phyloP scores from a whole-genome alignment of 1,284 basidiomycete species.

The Boletus sp. region DNA sequence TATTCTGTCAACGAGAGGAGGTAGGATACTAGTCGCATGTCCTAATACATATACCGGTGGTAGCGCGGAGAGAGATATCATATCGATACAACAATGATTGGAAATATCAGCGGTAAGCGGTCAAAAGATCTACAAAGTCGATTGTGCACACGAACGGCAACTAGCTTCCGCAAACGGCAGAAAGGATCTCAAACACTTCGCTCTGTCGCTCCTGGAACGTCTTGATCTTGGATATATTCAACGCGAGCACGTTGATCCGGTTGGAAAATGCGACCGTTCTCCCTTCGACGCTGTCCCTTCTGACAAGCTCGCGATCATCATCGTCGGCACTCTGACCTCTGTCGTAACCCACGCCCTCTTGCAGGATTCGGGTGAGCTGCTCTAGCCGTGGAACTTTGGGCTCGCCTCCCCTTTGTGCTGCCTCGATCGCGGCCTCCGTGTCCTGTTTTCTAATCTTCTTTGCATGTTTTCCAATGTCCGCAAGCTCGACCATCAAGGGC shows the following conservation, averaged over 20 bases:
- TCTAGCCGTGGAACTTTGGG: conserved; percentile 56
- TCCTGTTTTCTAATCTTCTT: conserved; percentile 56
- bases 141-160: too few relatives aligned
- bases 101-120: too few relatives aligned
- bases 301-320: conserved; percentile 23
- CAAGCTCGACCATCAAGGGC: conserved; percentile 68
- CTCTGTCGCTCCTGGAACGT: conserved; percentile 70
- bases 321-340: conserved; percentile 21
- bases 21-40: too few relatives aligned
- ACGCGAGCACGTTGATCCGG: conserved; percentile 64
- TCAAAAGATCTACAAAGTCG: too few relatives aligned
- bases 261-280: conserved; percentile 67
- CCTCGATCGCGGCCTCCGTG: conserved; percentile 47
- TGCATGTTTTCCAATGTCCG: conserved; percentile 49
- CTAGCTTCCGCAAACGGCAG: conserved; percentile 22
- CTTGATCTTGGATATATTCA: conserved; percentile 62
- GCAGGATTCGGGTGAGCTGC: conserved; percentile 53
- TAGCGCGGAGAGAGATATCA: too few relatives aligned
- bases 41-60: too few relatives aligned
- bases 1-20: too few relatives aligned
- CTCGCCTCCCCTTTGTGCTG: conserved; percentile 40
- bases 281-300: conserved; percentile 52
- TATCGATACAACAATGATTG: too few relatives aligned
- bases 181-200: conserved; percentile 61
- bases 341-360: conserved; percentile 49